Evolutionary conservation across 1,284 basidiomycete species (phyloP).

Genomic region (Chiua sp.): DNA sequence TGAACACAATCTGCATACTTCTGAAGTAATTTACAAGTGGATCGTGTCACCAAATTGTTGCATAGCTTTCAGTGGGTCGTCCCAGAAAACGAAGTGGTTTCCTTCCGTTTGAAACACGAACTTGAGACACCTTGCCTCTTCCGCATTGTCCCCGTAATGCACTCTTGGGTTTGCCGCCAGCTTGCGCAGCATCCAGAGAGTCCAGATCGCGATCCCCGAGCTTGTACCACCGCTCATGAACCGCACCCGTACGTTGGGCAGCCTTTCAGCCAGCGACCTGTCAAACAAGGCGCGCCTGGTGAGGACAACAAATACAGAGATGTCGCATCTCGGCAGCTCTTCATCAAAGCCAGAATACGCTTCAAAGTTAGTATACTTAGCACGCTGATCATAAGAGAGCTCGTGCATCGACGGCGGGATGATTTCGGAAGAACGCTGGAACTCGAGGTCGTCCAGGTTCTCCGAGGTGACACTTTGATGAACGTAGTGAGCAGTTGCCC

Average conservation of each 20-base stretch:
- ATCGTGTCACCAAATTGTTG: conserved; percentile 21
- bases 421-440: conserved; percentile 3
- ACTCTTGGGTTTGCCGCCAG: conserved; percentile 1
- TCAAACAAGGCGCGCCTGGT: conserved; percentile 30
- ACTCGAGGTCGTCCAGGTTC: conserved; percentile 29
- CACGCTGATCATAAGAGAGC: conserved; percentile 22
- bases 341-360: conserved; percentile 20
- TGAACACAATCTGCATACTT: no score
- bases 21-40: conserved; percentile 13
- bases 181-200: conserved; percentile 18
- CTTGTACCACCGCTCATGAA: conserved; percentile 26
- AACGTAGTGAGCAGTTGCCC: conserved; percentile 19
- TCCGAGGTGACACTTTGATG: conserved; percentile 24
- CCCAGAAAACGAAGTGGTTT: conserved; percentile 38
- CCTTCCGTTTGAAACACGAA: conserved; percentile 21
- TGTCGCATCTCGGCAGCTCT: conserved; percentile 14
- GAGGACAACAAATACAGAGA: conserved; percentile 5
- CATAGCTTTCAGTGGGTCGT: conserved; percentile 31
- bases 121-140: conserved; percentile 29
- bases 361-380: conserved; percentile 16
- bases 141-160: conserved; percentile 21
- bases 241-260: conserved; percentile 26
- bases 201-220: conserved; percentile 21
- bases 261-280: conserved; percentile 13
- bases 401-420: conserved; percentile 9